A percentile compares a stretch with the other conserved stretches of the same genome.
These are phyloP conservation scores for Xylaria castorea DNA, from an alignment of 495 filamentous ascomycete genomes.

Conservation along the genomic window DNA sequence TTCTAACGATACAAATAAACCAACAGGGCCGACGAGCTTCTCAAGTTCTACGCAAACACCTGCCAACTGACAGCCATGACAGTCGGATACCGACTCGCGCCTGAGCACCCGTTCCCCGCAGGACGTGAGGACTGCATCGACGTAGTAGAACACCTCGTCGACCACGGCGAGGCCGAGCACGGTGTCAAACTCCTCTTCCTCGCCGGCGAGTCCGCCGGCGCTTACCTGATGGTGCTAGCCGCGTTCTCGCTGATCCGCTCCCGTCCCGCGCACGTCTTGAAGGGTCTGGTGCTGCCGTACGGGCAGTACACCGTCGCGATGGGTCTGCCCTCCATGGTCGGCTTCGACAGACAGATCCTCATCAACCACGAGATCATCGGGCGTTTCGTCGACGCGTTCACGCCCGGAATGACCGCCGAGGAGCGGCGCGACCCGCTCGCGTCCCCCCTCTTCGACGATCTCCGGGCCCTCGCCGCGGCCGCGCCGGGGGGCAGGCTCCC, in stretches of 20 bases:
- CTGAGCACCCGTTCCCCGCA: constrained; percentile 62
- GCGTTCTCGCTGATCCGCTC: neutral
- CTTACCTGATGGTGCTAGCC: neutral
- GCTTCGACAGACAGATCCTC: neutral
- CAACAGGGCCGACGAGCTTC: constrained; percentile 45
- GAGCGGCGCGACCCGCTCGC: neutral
- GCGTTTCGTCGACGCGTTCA: neutral
- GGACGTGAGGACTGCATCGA: constrained; percentile 57
- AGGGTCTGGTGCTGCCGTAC: neutral
- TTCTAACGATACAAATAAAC: neutral
- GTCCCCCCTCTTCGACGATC: constrained; percentile 7
- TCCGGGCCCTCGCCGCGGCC: neutral
- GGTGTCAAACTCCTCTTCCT: neutral
- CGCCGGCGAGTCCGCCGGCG: constrained; percentile 3
- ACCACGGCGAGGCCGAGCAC: neutral
- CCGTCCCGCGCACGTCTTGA: neutral
- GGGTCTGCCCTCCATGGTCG: neutral
- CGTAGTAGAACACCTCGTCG: neutral
- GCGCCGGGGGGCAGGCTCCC: constrained; percentile 42
- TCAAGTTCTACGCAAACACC: constrained; percentile 48
- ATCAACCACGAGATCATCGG: neutral
- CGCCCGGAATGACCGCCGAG: neutral
- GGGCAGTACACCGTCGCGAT: neutral
- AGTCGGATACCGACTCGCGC: constrained; percentile 66
- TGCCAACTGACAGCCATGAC: constrained; percentile 41